These are phyloP conservation scores for Sesbania bispinosa DNA, from an alignment of 306 rosid genomes.

Conservation along the genomic window DNA sequence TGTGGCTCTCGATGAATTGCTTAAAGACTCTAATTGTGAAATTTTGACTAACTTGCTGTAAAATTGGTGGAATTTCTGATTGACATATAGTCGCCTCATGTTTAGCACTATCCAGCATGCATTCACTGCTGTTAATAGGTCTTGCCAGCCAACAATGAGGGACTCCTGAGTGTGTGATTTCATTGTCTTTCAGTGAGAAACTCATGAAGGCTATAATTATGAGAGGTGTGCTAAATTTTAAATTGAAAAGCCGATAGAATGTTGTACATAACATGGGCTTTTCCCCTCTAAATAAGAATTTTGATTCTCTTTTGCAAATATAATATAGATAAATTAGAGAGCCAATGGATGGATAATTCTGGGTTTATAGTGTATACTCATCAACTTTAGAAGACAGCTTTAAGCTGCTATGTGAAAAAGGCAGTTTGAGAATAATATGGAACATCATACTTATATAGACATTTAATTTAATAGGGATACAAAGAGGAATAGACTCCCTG, in stretches of 20 bases:
- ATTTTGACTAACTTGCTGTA: constrained; percentile 9
- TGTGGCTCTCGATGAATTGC: neutral
- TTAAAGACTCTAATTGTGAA: neutral
- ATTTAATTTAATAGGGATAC: neutral
- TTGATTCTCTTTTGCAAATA: no score
- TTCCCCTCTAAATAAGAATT: no score
- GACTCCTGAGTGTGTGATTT: neutral
- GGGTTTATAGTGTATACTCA: neutral
- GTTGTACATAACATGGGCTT: no score
- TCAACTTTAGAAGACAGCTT: neutral
- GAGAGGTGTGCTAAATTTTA: no score
- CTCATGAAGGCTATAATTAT: neutral
- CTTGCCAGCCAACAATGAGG: neutral
- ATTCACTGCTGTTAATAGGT: neutral
- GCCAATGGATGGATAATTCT: neutral
- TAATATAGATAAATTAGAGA: no score
- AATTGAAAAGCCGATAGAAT: no score
- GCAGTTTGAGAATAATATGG: neutral
- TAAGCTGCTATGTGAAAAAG: neutral
- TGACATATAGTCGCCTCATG: neutral
- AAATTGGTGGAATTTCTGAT: neutral
- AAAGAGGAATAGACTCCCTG: neutral
- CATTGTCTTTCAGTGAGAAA: neutral
- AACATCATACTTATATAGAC: neutral
- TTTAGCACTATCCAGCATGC: neutral